Conservation (phyloP, 2,329 filamentous ascomycete species). For the Aspergillus hiratsukae region DNA sequence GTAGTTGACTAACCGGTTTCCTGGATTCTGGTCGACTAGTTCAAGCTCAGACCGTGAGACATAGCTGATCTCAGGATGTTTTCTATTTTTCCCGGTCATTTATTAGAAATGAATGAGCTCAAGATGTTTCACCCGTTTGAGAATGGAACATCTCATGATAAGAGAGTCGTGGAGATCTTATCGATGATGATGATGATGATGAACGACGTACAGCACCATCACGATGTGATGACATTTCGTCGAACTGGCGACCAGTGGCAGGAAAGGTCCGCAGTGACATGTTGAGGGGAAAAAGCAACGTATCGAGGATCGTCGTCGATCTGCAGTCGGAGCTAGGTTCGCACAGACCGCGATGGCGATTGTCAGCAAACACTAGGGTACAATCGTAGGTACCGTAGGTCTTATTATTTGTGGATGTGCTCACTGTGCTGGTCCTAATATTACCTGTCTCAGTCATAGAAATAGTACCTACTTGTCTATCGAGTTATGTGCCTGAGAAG, state of each 20-base stretch:
- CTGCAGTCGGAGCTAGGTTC: conserved; percentile 19
- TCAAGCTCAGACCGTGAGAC: neutral
- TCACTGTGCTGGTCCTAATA: neutral
- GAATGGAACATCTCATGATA: neutral
- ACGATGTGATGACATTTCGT: neutral
- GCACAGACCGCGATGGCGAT: conserved; percentile 17
- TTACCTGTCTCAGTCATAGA: neutral
- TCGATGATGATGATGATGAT: neutral
- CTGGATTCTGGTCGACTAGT: neutral
- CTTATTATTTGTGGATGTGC: neutral
- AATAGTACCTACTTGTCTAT: neutral
- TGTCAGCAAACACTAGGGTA: conserved; percentile 11
- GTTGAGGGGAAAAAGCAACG: neutral
- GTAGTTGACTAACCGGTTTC: neutral
- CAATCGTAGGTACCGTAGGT: neutral
- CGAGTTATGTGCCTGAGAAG: neutral
- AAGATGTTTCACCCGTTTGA: neutral
- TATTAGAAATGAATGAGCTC: neutral
- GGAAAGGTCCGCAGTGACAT: neutral
- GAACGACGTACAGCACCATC: neutral
- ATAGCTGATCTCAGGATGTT: too few relatives aligned
- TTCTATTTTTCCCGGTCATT: too few relatives aligned
- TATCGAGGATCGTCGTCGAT: neutral
- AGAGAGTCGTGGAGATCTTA: neutral
- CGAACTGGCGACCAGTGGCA: neutral